Conservation (phyloP, 148 eudicot genomes). For the Cornus kousa region DNA sequence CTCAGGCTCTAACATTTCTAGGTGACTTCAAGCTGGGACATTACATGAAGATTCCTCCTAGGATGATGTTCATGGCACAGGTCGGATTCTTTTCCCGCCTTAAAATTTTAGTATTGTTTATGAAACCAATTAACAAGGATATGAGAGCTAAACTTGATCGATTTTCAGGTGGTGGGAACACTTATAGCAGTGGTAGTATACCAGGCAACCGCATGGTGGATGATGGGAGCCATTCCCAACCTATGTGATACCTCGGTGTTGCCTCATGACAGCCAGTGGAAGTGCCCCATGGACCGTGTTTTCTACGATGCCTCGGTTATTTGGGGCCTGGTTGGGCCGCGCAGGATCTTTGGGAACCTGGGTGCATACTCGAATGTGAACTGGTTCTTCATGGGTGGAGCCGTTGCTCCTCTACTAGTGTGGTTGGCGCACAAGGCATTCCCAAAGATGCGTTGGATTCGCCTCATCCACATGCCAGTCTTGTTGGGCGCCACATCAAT, state of each 20-base stretch:
- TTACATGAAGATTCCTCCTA: conserved; percentile 56
- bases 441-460: conserved; percentile 48
- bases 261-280: conserved; percentile 69
- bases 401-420: conserved; percentile 40
- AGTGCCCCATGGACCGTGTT: conserved; percentile 51
- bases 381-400: conserved; percentile 56
- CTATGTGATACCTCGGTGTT: conserved; percentile 50
- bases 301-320: conserved; percentile 75
- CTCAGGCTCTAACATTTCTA: conserved; percentile 36
- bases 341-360: conserved; percentile 66
- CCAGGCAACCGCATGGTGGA: conserved; percentile 73
- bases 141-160: not conserved
- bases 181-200: conserved; percentile 57
- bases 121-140: not conserved
- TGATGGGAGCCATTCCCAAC: conserved; percentile 58
- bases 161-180: conserved; percentile 50
- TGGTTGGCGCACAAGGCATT: conserved; percentile 51
- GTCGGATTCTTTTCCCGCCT: conserved; percentile 18
- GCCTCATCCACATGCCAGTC: conserved; percentile 56
- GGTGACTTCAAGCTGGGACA: conserved; percentile 53
- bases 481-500: conserved; percentile 53
- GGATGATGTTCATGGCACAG: conserved; percentile 53
- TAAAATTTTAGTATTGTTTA: not conserved
- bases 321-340: conserved; percentile 77
- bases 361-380: conserved; percentile 54